Evolutionary conservation across 139 green algal genomes (phyloP).

Genomic region (Trebouxia sp.): DNA sequence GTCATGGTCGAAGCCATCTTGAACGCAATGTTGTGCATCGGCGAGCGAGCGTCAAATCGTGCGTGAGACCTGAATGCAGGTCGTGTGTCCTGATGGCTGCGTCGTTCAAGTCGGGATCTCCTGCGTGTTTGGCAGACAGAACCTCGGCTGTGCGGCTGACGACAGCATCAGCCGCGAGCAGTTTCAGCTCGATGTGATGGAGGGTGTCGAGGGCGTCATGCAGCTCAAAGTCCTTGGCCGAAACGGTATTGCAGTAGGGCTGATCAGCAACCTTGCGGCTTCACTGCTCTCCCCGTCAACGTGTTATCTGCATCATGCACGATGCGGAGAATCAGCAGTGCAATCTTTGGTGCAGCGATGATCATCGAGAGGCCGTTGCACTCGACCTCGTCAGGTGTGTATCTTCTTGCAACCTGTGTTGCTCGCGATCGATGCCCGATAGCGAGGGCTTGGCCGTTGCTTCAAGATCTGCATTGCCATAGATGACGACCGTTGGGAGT

Average conservation of each 20-base stretch:
- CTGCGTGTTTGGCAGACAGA: neutral
- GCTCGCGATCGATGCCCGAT: no score
- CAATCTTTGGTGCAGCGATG: neutral
- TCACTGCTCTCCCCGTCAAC: no score
- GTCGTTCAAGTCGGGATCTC: neutral
- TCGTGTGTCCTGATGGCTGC: neutral
- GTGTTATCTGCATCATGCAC: no score
- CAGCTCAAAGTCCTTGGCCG: neutral
- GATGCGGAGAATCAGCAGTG: no score
- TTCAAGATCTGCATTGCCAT: no score
- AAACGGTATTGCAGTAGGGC: neutral
- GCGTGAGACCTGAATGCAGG: no score
- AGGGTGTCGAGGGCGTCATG: neutral
- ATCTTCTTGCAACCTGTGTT: no score
- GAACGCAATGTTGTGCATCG: no score
- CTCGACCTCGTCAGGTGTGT: neutral
- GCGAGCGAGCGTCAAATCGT: no score
- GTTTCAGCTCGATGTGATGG: neutral
- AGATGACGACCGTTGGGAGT: neutral
- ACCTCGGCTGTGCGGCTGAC: neutral
- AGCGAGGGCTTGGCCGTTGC: no score
- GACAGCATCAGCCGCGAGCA: neutral
- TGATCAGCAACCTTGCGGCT: no score
- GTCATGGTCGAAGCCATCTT: no score
- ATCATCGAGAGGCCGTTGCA: neutral